Percentiles rank a stretch among this genome's conserved stretches.
Evolutionary conservation across 1,284 basidiomycete genomes (phyloP).

Genomic region (Tilletia setariae): DNA sequence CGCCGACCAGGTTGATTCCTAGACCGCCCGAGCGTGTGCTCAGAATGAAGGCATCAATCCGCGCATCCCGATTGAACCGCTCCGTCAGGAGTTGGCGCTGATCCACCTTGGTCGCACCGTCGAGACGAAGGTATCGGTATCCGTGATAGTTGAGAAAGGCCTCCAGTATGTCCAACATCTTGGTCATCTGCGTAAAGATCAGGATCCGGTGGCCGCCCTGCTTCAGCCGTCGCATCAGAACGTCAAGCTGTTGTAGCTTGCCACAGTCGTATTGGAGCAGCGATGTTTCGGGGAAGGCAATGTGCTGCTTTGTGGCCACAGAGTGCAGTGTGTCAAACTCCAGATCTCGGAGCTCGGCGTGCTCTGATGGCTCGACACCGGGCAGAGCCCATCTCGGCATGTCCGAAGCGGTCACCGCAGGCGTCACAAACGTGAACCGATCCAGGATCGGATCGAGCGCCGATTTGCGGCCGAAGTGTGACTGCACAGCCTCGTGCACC

Average conservation of each 20-base stretch:
- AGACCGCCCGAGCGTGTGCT: slow-evolving; percentile 90
- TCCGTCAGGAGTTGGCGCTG: slow-evolving; percentile 93
- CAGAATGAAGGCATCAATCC: slow-evolving; percentile 89
- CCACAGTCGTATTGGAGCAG: slow-evolving; percentile 94
- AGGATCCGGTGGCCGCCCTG: slow-evolving; percentile 81
- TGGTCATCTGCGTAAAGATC: slow-evolving; percentile 97
- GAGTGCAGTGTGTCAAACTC: slow-evolving; percentile 63
- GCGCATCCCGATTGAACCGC: slow-evolving; percentile 87
- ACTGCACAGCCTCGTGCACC: slow-evolving; percentile 57
- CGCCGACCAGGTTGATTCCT: slow-evolving; percentile 90
- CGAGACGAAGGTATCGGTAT: slow-evolving; percentile 85
- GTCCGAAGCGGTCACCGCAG: slow-evolving; percentile 73
- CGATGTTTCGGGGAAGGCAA: slow-evolving; percentile 87
- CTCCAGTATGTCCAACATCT: slow-evolving; percentile 88
- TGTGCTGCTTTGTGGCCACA: slow-evolving; percentile 77
- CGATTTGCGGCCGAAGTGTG: slow-evolving; percentile 65
- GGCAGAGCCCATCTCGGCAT: slow-evolving; percentile 65
- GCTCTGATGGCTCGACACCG: slow-evolving; percentile 51
- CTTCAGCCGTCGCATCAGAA: slow-evolving; percentile 77
- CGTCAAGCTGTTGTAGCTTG: slow-evolving; percentile 80
- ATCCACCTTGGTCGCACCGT: slow-evolving; percentile 92
- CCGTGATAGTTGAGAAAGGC: slow-evolving; percentile 89
- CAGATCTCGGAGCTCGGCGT: slow-evolving; percentile 34
- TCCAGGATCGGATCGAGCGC: slow-evolving; percentile 65
- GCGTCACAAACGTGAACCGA: slow-evolving; percentile 78